Conservation (phyloP, 2,329 filamentous ascomycete species). For the Clarireedia monteithiana region DNA sequence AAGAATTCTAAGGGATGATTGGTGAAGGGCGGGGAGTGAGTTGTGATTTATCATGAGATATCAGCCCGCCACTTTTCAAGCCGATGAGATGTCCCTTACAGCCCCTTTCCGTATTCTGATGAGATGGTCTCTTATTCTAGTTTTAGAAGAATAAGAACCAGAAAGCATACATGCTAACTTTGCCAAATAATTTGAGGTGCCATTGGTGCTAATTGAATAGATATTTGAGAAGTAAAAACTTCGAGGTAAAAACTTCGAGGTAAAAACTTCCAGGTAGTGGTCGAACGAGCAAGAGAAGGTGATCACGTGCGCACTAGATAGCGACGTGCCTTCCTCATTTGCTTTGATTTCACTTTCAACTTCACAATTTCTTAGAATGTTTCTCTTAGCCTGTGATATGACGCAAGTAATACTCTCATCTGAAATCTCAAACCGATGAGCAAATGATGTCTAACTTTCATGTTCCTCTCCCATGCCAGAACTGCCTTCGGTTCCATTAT, state of each 20-base stretch:
- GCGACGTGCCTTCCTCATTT: not conserved
- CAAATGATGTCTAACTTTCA: slow-evolving; percentile 8
- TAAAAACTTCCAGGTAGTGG: no score
- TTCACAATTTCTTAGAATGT: not conserved
- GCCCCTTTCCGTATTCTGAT: no score
- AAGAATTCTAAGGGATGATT: no score
- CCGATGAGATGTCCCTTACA: no score
- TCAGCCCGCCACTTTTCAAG: no score
- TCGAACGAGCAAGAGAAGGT: not conserved
- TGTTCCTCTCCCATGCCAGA: slow-evolving; percentile 14
- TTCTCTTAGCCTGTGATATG: not conserved
- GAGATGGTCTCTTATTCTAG: no score
- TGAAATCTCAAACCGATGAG: not conserved
- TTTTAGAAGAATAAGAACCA: no score
- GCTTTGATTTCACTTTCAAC: not conserved
- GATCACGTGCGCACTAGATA: not conserved
- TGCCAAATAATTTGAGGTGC: not conserved
- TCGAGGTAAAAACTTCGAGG: not conserved
- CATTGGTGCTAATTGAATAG: no score
- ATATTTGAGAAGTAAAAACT: no score
- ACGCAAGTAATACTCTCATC: not conserved
- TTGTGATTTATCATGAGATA: no score
- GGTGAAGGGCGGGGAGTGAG: no score
- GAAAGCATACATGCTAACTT: no score
- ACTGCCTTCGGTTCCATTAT: slow-evolving; percentile 20